A percentile compares a stretch with the other conserved stretches of the same genome.
Evolutionary conservation across 2,329 filamentous ascomycete genomes (phyloP).

Genomic region (Calonectria pauciramosa): DNA sequence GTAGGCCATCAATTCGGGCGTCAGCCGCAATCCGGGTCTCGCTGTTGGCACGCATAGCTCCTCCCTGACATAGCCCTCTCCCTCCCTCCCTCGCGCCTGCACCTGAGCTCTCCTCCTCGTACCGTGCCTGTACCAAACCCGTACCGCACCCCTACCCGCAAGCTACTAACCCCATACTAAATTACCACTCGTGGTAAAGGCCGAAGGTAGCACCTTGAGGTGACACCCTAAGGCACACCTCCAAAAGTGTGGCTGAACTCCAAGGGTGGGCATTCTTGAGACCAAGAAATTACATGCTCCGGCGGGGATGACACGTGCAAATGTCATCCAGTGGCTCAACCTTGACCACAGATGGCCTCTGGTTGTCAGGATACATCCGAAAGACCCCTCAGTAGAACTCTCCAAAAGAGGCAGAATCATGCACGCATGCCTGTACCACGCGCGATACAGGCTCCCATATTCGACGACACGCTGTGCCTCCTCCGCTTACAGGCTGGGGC

Average conservation of each 20-base stretch:
- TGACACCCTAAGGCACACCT: slow-evolving; percentile 5
- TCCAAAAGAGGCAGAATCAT: neutral
- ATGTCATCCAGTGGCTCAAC: slow-evolving; percentile 4
- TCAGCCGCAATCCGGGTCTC: slow-evolving; percentile 20
- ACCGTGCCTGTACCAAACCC: neutral
- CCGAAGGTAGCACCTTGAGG: neutral
- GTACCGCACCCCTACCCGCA: slow-evolving; percentile 8
- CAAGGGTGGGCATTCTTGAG: slow-evolving; percentile 9
- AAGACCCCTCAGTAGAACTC: neutral
- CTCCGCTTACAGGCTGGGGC: slow-evolving; percentile 16
- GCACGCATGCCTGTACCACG: neutral
- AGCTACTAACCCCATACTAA: slow-evolving; percentile 17
- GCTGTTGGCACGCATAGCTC: slow-evolving; percentile 11
- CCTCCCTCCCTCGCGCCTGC: neutral
- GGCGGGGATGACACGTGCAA: slow-evolving; percentile 16
- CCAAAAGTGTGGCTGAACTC: slow-evolving; percentile 12
- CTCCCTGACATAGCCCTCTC: slow-evolving; percentile 16
- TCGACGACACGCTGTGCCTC: slow-evolving; percentile 11
- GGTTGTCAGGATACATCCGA: neutral
- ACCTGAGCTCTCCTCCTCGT: slow-evolving; percentile 13
- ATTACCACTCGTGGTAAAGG: slow-evolving; percentile 5
- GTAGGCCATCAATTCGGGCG: slow-evolving; percentile 18
- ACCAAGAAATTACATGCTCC: slow-evolving; percentile 11
- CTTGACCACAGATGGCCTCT: neutral
- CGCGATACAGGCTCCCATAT: slow-evolving; percentile 18